A percentile compares a stretch with the other conserved stretches of the same genome.
Conservation (phyloP, 2,329 filamentous ascomycete species). For the Beauveria rudraprayagi region DNA sequence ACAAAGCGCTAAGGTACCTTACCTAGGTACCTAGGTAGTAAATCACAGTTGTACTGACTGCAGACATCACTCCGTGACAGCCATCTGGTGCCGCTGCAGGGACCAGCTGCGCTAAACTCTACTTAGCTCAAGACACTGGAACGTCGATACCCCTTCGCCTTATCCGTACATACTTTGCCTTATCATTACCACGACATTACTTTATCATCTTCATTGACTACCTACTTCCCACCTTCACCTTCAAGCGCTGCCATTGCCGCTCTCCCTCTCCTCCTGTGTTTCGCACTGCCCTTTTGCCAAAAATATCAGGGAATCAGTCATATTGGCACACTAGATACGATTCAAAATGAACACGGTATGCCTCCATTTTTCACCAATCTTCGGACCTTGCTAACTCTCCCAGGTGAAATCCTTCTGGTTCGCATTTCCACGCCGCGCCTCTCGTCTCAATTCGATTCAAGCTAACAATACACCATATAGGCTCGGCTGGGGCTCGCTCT, state of each 20-base stretch:
- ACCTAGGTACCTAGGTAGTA: no score
- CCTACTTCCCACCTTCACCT: background rate
- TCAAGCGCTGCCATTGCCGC: background rate
- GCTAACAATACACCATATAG: constrained; percentile 34
- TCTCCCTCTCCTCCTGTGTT: background rate
- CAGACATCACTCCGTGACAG: no score
- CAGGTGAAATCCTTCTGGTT: constrained; percentile 62
- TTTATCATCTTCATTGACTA: background rate
- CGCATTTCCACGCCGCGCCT: constrained; percentile 15
- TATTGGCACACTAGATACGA: background rate
- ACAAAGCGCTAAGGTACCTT: no score
- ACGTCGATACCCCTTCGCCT: no score
- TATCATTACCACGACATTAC: no score
- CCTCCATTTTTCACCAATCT: background rate
- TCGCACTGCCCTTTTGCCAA: background rate
- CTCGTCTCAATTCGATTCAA: background rate
- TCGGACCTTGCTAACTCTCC: background rate
- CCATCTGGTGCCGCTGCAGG: no score
- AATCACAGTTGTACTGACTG: no score
- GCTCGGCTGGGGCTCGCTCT: constrained; percentile 87
- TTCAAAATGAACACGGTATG: constrained; percentile 49
- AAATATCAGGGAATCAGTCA: background rate
- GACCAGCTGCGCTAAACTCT: no score
- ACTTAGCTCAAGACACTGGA: no score
- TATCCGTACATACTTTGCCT: no score